Percentiles rank a stretch among this genome's conserved stretches.
Evolutionary conservation across 2,329 filamentous ascomycete species (phyloP).

Genomic region (Aurifilum marmelostoma): DNA sequence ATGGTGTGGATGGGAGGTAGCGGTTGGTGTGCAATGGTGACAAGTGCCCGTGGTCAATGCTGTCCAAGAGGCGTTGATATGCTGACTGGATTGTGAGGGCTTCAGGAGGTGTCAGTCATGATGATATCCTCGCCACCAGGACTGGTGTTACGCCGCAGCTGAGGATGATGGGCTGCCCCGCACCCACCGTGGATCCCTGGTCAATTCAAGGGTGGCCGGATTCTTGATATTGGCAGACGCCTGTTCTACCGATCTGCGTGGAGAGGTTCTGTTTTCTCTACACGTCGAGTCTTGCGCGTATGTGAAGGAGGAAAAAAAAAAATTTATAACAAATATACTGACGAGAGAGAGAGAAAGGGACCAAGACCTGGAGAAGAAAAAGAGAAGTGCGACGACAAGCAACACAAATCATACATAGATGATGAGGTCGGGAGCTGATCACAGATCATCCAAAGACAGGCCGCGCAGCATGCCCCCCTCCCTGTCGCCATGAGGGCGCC

Average conservation of each 20-base stretch:
- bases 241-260: background rate
- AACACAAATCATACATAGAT: background rate
- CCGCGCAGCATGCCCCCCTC: slow-evolving; percentile 14
- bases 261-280: background rate
- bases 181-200: slow-evolving; percentile 25
- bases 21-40: background rate
- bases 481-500: slow-evolving; percentile 6
- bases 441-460: slow-evolving; percentile 3
- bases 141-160: slow-evolving; percentile 21
- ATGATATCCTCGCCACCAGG: slow-evolving; percentile 13
- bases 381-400: background rate
- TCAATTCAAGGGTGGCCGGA: background rate
- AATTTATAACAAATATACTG: background rate
- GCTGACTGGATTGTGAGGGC: background rate
- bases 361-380: background rate
- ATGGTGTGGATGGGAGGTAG: slow-evolving; percentile 24
- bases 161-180: slow-evolving; percentile 24
- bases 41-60: background rate
- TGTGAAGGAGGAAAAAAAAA: no score
- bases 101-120: slow-evolving; percentile 13
- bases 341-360: background rate
- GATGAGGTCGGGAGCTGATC: slow-evolving; percentile 6
- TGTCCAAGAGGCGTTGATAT: background rate
- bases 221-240: background rate
- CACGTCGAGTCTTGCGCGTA: background rate